Percentiles rank a stretch among this genome's conserved stretches.
These are phyloP conservation scores for Pogostemon cablin DNA, from an alignment of 257 asterid genomes.

Conservation along the genomic window DNA sequence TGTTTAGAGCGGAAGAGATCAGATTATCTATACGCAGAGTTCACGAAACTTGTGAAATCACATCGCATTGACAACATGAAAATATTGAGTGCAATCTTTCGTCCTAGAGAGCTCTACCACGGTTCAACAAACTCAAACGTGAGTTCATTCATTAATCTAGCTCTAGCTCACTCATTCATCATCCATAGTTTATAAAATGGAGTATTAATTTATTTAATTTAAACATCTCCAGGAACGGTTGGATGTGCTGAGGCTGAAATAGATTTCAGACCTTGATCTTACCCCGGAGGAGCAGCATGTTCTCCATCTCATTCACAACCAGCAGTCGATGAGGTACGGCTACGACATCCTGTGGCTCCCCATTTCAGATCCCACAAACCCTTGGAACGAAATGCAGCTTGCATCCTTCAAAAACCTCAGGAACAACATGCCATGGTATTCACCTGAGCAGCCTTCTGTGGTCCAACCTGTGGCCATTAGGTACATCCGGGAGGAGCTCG, in stretches of 20 bases:
- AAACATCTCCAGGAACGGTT: constrained; percentile 48
- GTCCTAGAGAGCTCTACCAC: constrained; percentile 39
- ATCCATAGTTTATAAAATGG: not conserved
- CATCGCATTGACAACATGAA: constrained; percentile 60
- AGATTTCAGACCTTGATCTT: constrained; percentile 66
- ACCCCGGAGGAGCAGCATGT: constrained; percentile 71
- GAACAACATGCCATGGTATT: constrained; percentile 81
- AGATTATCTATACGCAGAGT: constrained; percentile 40
- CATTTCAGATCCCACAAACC: constrained; percentile 40
- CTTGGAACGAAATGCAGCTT: constrained; percentile 36
- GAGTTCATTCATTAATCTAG: not conserved
- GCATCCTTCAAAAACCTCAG: constrained; percentile 47
- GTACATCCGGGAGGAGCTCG: constrained; percentile 62
- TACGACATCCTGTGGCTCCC: constrained; percentile 95
- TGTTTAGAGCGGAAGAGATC: constrained; percentile 38
- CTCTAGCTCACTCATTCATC: not conserved
- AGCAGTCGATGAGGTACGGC: constrained; percentile 52
- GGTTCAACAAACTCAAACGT: constrained; percentile 47
- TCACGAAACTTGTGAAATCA: constrained; percentile 45
- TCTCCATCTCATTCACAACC: constrained; percentile 71
- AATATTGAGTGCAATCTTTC: constrained; percentile 49
- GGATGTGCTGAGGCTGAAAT: constrained; percentile 62
- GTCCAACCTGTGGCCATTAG: constrained; percentile 63
- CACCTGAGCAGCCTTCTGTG: constrained; percentile 67
- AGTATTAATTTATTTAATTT: no score